phyloP scores from a whole-genome alignment of 306 rosid species.

The Cucurbita pepo region DNA sequence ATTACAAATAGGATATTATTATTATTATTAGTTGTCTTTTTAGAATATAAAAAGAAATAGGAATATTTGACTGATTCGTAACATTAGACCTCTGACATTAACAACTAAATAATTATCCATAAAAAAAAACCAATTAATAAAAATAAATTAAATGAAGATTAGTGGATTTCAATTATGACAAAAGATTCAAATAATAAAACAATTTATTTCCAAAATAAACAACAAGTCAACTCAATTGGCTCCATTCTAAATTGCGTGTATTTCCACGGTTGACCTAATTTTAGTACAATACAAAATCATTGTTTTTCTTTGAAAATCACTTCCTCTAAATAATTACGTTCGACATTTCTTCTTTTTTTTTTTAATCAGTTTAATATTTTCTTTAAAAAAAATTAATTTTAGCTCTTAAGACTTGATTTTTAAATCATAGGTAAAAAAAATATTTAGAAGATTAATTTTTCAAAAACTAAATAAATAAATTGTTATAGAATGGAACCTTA shows the following conservation, averaged over 20 bases:
- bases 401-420: no score
- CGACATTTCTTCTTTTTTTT: no score
- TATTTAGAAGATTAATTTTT: no score
- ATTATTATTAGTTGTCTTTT: background rate
- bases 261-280: background rate
- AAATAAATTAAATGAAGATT: background rate
- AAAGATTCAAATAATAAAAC: background rate
- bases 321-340: background rate
- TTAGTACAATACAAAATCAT: background rate
- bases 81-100: background rate
- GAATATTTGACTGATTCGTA: background rate
- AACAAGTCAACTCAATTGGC: background rate
- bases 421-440: no score
- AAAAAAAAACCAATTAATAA: no score
- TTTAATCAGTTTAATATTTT: no score
- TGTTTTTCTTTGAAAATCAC: background rate
- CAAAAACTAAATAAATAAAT: no score
- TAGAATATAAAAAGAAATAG: background rate
- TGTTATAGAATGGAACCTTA: no score
- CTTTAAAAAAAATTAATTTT: no score
- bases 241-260: background rate
- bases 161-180: background rate
- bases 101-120: background rate
- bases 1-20: no score
- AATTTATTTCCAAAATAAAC: background rate